A percentile compares a stretch with the other conserved stretches of the same genome.
phyloP scores from a whole-genome alignment of 2,329 filamentous ascomycete genomes.

The Drechslerella dactyloides region DNA sequence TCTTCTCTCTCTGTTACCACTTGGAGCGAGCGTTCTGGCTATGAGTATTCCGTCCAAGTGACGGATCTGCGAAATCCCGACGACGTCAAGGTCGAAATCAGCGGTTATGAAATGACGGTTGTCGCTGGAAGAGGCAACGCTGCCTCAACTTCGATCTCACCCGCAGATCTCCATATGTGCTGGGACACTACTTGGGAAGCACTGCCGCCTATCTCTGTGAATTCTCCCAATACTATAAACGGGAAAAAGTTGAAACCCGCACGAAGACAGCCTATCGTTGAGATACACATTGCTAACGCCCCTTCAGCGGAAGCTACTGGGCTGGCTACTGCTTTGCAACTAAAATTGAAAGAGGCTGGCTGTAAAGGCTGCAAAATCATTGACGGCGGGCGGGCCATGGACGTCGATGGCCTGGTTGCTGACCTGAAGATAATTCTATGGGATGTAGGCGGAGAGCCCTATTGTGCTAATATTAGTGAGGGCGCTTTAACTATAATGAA shows the following conservation, averaged over 20 bases:
- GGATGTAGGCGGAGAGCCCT: conserved; percentile 15
- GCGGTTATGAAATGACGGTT: conserved; percentile 25
- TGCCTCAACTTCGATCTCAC: background rate
- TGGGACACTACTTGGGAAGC: conserved; percentile 25
- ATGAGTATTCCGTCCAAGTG: conserved; percentile 24
- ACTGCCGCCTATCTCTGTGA: background rate
- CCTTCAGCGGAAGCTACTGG: background rate
- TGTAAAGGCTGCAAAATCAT: conserved; percentile 1
- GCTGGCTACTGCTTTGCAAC: background rate
- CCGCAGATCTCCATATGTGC: conserved; percentile 18
- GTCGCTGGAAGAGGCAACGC: conserved; percentile 8
- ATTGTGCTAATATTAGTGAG: conserved; percentile 4
- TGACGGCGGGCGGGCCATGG: background rate
- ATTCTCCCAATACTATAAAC: background rate
- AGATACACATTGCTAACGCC: background rate
- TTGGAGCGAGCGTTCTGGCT: conserved; percentile 11
- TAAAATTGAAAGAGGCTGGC: background rate
- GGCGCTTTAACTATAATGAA: conserved; percentile 6
- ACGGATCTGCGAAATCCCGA: background rate
- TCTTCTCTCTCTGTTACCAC: conserved; percentile 2
- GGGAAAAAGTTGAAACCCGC: background rate
- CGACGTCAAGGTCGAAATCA: conserved; percentile 19
- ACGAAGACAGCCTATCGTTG: background rate
- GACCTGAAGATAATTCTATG: conserved; percentile 27
- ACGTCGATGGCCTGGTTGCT: background rate